Evolutionary conservation across 1,284 basidiomycete genomes (phyloP).

Genomic region (Melanopsichium pennsylvanicum): DNA sequence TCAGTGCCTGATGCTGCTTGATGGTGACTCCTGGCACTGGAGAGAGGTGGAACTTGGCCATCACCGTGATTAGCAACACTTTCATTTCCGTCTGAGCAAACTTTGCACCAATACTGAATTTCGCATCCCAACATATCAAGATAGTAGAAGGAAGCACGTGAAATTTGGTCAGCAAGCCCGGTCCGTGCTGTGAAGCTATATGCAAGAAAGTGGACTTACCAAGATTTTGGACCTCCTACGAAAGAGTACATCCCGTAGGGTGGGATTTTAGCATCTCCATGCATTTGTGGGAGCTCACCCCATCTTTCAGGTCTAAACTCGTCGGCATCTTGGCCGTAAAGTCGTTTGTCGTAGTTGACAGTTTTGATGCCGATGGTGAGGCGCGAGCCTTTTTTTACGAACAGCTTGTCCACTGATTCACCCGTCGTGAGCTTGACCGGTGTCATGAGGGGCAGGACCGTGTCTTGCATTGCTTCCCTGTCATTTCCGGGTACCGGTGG

Average conservation of each 20-base stretch:
- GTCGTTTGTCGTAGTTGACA: slow-evolving; percentile 42
- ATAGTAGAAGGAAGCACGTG: no score
- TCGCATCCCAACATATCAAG: no score
- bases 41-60: slow-evolving; percentile 26
- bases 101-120: slow-evolving; percentile 38
- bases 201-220: slow-evolving; percentile 8
- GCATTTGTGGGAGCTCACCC: slow-evolving; percentile 38
- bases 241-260: slow-evolving; percentile 43
- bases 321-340: slow-evolving; percentile 57
- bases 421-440: slow-evolving; percentile 66
- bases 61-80: slow-evolving; percentile 28
- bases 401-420: slow-evolving; percentile 33
- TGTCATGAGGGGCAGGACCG: slow-evolving; percentile 50
- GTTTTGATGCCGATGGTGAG: slow-evolving; percentile 55
- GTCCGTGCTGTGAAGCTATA: no score
- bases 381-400: slow-evolving; percentile 45
- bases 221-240: slow-evolving; percentile 45
- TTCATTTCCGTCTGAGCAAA: slow-evolving; percentile 54
- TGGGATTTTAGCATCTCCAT: slow-evolving; percentile 39
- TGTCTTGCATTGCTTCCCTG: slow-evolving; percentile 41
- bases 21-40: slow-evolving; percentile 30
- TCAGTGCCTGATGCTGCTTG: slow-evolving; percentile 38
- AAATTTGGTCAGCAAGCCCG: no score
- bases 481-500: slow-evolving; percentile 56
- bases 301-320: slow-evolving; percentile 59